These are phyloP conservation scores for Fusarium heterosporum DNA, from an alignment of 2,329 filamentous ascomycete genomes.

Conservation along the genomic window DNA sequence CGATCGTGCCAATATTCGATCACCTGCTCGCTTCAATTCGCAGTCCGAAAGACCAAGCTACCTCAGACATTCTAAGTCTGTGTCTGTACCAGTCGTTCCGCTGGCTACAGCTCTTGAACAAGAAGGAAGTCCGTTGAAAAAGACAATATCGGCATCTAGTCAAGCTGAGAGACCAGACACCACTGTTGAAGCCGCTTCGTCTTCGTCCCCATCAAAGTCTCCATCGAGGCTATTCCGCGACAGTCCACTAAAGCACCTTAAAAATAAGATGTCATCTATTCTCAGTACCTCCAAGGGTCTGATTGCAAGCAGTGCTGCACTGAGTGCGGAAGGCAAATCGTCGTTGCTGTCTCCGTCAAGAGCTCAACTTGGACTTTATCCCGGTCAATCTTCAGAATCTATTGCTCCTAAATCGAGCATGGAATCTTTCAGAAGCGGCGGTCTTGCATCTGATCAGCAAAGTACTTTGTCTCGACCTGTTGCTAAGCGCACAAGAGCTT, in stretches of 20 bases:
- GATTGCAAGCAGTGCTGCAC: conserved; percentile 78
- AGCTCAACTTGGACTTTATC: conserved; percentile 58
- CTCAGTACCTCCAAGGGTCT: conserved; percentile 88
- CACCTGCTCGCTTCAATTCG: conserved; percentile 23
- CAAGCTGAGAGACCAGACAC: conserved; percentile 61
- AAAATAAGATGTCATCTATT: conserved; percentile 91
- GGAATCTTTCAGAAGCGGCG: conserved; percentile 39
- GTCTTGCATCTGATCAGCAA: conserved; percentile 31
- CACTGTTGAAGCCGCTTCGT: conserved; percentile 53
- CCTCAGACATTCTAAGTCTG: conserved; percentile 66
- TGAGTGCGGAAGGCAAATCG: conserved; percentile 72
- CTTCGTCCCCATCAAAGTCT: conserved; percentile 67
- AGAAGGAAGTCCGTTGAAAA: conserved; percentile 60
- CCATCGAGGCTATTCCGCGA: conserved; percentile 70
- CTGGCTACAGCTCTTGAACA: conserved; percentile 30
- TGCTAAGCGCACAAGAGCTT: conserved; percentile 66
- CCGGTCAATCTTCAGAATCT: conserved; percentile 62
- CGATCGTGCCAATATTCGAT: conserved; percentile 15
- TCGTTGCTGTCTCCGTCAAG: conserved; percentile 67
- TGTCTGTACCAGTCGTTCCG: conserved; percentile 69
- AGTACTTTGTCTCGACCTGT: conserved; percentile 59
- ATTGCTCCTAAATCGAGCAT: conserved; percentile 49
- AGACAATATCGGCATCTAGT: conserved; percentile 71
- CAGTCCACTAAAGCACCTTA: conserved; percentile 89
- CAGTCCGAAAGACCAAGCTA: conserved; percentile 36